These are phyloP conservation scores for Yamadazyma olivae DNA, from an alignment of 805 yeast species.

Conservation along the genomic window DNA sequence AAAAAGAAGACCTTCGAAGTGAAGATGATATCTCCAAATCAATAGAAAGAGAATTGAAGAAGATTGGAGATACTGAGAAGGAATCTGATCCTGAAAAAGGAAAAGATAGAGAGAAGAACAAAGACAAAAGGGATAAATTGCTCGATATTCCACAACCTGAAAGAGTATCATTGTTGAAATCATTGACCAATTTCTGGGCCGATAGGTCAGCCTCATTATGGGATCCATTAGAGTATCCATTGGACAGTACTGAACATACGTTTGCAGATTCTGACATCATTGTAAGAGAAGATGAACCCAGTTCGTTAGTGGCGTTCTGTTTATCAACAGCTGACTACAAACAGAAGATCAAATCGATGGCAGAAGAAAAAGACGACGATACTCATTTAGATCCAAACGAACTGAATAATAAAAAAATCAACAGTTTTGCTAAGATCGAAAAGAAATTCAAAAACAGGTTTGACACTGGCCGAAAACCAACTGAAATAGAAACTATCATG, in stretches of 20 bases:
- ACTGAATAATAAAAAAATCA: constrained; percentile 29
- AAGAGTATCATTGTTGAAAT: constrained; percentile 72
- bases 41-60: not conserved
- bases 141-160: constrained; percentile 47
- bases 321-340: constrained; percentile 80
- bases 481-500: constrained; percentile 63
- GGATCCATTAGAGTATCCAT: constrained; percentile 88
- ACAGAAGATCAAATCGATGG: constrained; percentile 48
- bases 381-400: constrained; percentile 11
- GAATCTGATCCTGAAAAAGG: constrained; percentile 4
- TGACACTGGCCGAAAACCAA: constrained; percentile 22
- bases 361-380: constrained; percentile 9
- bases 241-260: constrained; percentile 77
- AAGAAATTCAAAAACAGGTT: constrained; percentile 35
- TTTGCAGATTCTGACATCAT: constrained; percentile 93
- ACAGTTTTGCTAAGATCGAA: constrained; percentile 38
- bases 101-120: constrained; percentile 2
- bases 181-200: constrained; percentile 93
- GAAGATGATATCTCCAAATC: not conserved
- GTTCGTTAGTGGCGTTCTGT: constrained; percentile 91
- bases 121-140: constrained; percentile 5
- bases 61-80: constrained; percentile 1
- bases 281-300: constrained; percentile 94
- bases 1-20: constrained; percentile 1
- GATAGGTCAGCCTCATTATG: constrained; percentile 93